phyloP scores from a whole-genome alignment of 768 basidiomycete genomes.

The Cyclocybe aegerita region DNA sequence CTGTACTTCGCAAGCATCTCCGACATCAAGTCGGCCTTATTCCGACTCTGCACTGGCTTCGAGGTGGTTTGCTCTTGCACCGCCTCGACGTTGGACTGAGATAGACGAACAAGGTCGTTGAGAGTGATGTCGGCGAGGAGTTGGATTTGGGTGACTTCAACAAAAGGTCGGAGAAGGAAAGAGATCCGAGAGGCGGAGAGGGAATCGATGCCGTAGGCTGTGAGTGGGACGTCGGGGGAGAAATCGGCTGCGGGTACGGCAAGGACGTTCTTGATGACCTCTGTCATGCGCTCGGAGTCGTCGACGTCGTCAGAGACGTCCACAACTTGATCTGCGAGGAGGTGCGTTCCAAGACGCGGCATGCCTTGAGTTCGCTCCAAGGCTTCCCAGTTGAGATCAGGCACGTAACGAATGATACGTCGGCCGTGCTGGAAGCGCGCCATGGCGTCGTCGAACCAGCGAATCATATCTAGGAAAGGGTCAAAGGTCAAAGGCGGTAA shows the following conservation, averaged over 20 bases:
- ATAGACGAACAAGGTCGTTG: slow-evolving; percentile 19
- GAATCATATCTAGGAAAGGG: slow-evolving; percentile 21
- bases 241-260: slow-evolving; percentile 33
- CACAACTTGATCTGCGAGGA: slow-evolving; percentile 9
- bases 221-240: slow-evolving; percentile 34
- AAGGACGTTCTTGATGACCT: slow-evolving; percentile 18
- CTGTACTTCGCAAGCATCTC: slow-evolving; percentile 10
- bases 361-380: slow-evolving; percentile 22
- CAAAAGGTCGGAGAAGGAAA: slow-evolving; percentile 26
- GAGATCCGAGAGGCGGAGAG: slow-evolving; percentile 38
- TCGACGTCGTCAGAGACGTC: slow-evolving; percentile 2
- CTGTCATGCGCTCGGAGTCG: slow-evolving; percentile 7
- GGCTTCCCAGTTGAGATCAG: slow-evolving; percentile 30
- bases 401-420: slow-evolving; percentile 26
- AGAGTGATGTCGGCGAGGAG: slow-evolving; percentile 32
- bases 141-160: slow-evolving; percentile 34
- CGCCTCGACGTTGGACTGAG: neutral
- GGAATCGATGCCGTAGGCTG: slow-evolving; percentile 42
- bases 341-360: slow-evolving; percentile 13
- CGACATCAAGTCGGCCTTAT: slow-evolving; percentile 11
- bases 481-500: neutral
- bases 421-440: slow-evolving; percentile 20
- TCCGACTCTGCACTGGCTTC: slow-evolving; percentile 6
- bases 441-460: slow-evolving; percentile 32
- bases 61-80: neutral